phyloP scores from a whole-genome alignment of 495 filamentous ascomycete species.

The Lepidopterella palustris region DNA sequence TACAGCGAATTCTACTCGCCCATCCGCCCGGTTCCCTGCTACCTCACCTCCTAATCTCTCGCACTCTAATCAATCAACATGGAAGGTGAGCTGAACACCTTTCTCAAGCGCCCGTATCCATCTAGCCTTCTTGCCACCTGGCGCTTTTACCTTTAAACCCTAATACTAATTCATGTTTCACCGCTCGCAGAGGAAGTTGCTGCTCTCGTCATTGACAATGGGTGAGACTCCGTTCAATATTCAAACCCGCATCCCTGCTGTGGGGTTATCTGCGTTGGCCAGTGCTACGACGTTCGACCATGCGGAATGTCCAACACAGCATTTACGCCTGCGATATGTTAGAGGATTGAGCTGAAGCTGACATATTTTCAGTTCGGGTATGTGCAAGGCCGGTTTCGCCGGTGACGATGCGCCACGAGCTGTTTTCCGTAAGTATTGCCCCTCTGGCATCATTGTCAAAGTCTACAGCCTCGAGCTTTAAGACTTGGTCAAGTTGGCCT shows the following conservation, averaged over 20 bases:
- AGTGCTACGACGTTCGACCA: constrained; percentile 13
- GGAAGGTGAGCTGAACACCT: constrained; percentile 61
- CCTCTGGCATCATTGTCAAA: neutral
- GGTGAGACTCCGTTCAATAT: constrained; percentile 57
- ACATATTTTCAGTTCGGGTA: constrained; percentile 74
- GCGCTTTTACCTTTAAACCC: constrained; percentile 20
- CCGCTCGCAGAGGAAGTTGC: constrained; percentile 88
- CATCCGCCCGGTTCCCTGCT: constrained; percentile 22
- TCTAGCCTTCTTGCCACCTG: neutral
- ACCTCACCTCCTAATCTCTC: constrained; percentile 31
- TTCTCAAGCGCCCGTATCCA: constrained; percentile 8
- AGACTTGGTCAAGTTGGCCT: neutral
- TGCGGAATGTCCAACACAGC: neutral
- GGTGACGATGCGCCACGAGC: constrained; percentile 99
- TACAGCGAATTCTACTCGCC: constrained; percentile 21
- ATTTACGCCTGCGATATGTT: constrained; percentile 8
- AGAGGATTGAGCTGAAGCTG: constrained; percentile 22
- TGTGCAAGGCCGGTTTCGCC: constrained; percentile 99
- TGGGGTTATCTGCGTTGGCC: constrained; percentile 27
- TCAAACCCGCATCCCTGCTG: constrained; percentile 17
- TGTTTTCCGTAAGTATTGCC: constrained; percentile 91
- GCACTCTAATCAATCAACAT: constrained; percentile 51
- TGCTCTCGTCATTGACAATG: constrained; percentile 99
- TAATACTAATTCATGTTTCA: constrained; percentile 33
- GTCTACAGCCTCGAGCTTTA: neutral